Base-by-base conservation (phyloP, 2,329 filamentous ascomycete species). In the Colletotrichum lentis region DNA sequence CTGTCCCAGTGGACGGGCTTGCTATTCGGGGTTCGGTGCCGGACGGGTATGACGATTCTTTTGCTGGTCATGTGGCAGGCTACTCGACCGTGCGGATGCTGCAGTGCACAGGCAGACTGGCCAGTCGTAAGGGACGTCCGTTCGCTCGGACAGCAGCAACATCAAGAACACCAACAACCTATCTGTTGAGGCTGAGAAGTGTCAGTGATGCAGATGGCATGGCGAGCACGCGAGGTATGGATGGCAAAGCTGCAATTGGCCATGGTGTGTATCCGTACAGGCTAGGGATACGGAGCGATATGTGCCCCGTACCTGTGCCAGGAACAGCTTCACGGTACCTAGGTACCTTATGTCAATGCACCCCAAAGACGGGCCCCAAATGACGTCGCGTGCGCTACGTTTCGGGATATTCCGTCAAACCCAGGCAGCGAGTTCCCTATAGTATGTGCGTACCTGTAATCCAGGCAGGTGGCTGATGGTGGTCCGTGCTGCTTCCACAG, bases 21-120 rank as follows among this genome's bases (percentile, higher is more conserved):
- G 56, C 56, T 49, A 66, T 31, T 52, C 54, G 35, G 56, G 37
- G 31, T 66, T 69, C 66, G 66, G 66, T 55, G 55, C 66, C 66
- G 66, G 64, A 50, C 50, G 54, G 62, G 49, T 52, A 66, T 43
- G 11, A 10, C 43, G 56, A 61, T 22, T 60, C 55, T 52, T 69
- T 44, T 20, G 16, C 62, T 46, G 46, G 62, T 68, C 65, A 68
- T 68, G 65, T 52, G 66, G 66, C 49, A 61, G 54, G 14, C 18
- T 44, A 52, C 52, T 52, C 10, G 44, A 37, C 20, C 54, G 39
- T 44, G 55, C 39, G 35, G 22, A 58, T 46, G 39, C 58, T 62
- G 64, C 58, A 8, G 44, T 24, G 58, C 66, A 66, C 66, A 65
- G 27, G 27, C 27, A 31, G 65, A 65, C 65, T 56, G 62, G 62